A percentile compares a stretch with the other conserved stretches of the same genome.
Evolutionary conservation across 352 stramenopile species (phyloP).

Genomic region (Phytophthora lateralis): DNA sequence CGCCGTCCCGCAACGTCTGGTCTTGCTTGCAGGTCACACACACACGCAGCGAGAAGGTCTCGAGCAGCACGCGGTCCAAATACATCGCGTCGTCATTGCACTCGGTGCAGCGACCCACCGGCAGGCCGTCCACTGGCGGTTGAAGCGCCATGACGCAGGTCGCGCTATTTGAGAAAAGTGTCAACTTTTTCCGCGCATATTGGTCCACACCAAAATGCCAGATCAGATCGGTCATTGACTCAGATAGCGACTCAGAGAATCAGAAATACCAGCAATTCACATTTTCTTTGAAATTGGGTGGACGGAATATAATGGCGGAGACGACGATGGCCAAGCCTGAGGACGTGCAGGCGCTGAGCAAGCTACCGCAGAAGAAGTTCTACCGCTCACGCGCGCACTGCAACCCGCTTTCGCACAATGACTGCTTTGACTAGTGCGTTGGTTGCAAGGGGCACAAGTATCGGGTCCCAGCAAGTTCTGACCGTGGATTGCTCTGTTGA

Average conservation of each 20-base stretch:
- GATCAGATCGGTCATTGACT: neutral
- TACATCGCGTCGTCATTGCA: constrained; percentile 53
- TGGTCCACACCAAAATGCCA: no score
- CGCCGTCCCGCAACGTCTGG: constrained; percentile 47
- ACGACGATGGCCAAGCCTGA: constrained; percentile 11
- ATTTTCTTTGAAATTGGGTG: constrained; percentile 17
- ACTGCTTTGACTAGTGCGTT: constrained; percentile 94
- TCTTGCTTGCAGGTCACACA: constrained; percentile 74
- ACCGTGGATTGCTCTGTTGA: neutral
- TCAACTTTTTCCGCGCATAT: no score
- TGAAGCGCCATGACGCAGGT: constrained; percentile 2
- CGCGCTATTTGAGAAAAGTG: no score
- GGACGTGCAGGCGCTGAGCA: constrained; percentile 39
- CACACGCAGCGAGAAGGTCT: constrained; percentile 61
- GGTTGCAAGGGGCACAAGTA: neutral
- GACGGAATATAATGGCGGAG: constrained; percentile 41
- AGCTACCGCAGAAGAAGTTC: constrained; percentile 95
- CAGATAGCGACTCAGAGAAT: neutral
- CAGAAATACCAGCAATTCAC: neutral
- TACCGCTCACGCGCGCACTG: constrained; percentile 96
- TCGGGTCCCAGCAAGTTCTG: neutral
- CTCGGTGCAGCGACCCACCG: constrained; percentile 50
- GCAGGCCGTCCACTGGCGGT: constrained; percentile 19
- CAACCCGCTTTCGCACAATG: constrained; percentile 97
- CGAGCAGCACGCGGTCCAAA: constrained; percentile 52